Percentiles rank a stretch among this genome's conserved stretches.
Conservation (phyloP, 164 flowering plant species). For the Aristolochia californica region DNA sequence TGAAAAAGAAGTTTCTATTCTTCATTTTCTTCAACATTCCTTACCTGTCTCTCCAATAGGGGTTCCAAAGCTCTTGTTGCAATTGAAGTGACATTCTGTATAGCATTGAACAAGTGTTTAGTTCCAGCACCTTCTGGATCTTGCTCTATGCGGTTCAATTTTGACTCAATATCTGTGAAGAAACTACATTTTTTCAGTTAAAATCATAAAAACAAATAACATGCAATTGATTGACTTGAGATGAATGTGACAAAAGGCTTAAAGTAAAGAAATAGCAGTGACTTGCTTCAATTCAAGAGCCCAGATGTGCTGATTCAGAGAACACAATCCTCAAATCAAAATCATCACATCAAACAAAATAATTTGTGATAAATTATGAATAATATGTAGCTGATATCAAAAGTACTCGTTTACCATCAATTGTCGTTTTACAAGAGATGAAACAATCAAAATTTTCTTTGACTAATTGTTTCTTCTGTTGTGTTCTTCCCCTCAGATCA, state of each 20-base stretch:
- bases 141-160: constrained; percentile 89
- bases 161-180: constrained; percentile 84
- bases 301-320: no score
- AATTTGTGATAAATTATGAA: no score
- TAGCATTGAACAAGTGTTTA: constrained; percentile 55
- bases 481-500: constrained; percentile 87
- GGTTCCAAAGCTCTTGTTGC: constrained; percentile 93
- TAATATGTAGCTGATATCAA: neutral
- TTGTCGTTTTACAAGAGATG: constrained; percentile 98
- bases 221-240: neutral
- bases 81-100: constrained; percentile 59
- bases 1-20: no score
- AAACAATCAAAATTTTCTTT: constrained; percentile 99
- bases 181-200: neutral
- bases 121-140: constrained; percentile 99
- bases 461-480: constrained; percentile 85
- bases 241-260: no score
- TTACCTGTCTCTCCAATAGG: constrained; percentile 95
- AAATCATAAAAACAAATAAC: no score
- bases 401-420: constrained; percentile 98
- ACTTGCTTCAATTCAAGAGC: no score
- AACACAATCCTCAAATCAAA: no score
- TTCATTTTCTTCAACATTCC: no score
- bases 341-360: no score
- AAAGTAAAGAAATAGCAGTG: no score